A percentile compares a stretch with the other conserved stretches of the same genome.
Evolutionary conservation across 768 basidiomycete species (phyloP).

Genomic region (Auriscalpium vulgare): DNA sequence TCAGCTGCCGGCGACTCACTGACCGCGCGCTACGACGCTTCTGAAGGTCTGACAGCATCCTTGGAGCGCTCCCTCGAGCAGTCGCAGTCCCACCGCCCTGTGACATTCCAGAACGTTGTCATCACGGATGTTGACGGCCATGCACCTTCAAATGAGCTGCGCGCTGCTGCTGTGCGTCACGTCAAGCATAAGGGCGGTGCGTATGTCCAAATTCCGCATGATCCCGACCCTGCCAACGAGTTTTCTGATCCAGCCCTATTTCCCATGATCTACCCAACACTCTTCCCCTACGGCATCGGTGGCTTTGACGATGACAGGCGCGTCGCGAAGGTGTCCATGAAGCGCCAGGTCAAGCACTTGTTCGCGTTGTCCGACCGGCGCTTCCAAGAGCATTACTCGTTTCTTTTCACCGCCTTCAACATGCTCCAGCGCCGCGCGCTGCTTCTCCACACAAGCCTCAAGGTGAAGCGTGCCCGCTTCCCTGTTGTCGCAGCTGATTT

Average conservation of each 20-base stretch:
- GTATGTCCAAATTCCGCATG: conserved; percentile 26
- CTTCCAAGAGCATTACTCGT: conserved; percentile 34
- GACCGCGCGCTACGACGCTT: too few species aligned
- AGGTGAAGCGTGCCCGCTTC: conserved; percentile 22
- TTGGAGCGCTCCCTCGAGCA: not conserved
- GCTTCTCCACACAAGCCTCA: conserved; percentile 26
- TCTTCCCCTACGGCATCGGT: conserved; percentile 36
- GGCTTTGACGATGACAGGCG: conserved; percentile 30
- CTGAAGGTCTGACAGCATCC: not conserved
- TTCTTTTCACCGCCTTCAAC: conserved; percentile 33
- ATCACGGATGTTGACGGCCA: conserved; percentile 22
- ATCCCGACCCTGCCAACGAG: conserved; percentile 24
- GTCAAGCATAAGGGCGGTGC: conserved; percentile 20
- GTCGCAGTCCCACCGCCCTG: not conserved
- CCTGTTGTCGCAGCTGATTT: conserved; percentile 19
- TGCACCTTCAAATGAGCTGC: conserved; percentile 20
- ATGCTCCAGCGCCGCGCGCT: conserved; percentile 28
- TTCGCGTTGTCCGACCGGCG: conserved; percentile 24
- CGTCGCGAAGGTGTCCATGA: too few species aligned
- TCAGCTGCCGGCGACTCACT: too few species aligned
- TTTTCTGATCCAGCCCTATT: conserved; percentile 30
- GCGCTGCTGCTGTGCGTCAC: conserved; percentile 27
- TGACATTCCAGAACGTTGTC: too few species aligned
- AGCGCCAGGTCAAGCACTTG: conserved; percentile 27
- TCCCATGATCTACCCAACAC: conserved; percentile 33